Evolutionary conservation across 2,329 filamentous ascomycete genomes (phyloP), one percentile per base, ranked within the genome.

Genomic region (Lasiodiplodia theobromae): DNA sequence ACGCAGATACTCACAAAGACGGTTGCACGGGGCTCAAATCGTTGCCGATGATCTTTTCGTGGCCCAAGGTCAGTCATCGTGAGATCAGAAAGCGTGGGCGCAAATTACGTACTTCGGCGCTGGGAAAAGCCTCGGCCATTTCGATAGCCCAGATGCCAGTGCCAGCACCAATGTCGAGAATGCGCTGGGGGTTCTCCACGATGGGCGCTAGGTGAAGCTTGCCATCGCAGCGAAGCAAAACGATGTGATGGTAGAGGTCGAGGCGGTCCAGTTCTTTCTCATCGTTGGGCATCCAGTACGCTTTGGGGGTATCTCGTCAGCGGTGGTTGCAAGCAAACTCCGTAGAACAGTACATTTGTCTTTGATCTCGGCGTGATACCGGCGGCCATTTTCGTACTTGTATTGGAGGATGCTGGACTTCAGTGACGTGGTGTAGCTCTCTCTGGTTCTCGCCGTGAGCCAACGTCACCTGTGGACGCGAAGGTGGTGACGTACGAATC

Each of bases 401-500:
- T 68, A 69, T 70, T 79, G 74, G 14, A 77, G 71, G 69, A 79
- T 75, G 52, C 75, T 76, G 14, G 77, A 78, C 44, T 76, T 75
- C 58, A 79, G 73, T 12, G 78, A 79, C 11, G 78, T 78, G 21
- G 71, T 75, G 65, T 38, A 69, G 52, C 54, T 66, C 52, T 38
- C 66, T 28, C 60, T 64, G 28, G 28, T 28, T 28, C 28, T 28
- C 10, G 1, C 14, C 7, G 57, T 60, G 7, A 47, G 38, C 23
- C 2, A 16, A 14, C 1, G 3, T 12, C 23, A 12, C 31, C 1
- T 3, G 16, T 2, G 18, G 4, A 3, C 2, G 2, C 53, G 16
- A 25, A 34, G 34, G 8, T n/a, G 18, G 63, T 34, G 16, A 60
- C 69, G 6, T 21, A 68, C 63, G 52, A 66, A 21, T 66, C 64